phyloP scores from a whole-genome alignment of 768 basidiomycete species.

The Suillus subaureus region DNA sequence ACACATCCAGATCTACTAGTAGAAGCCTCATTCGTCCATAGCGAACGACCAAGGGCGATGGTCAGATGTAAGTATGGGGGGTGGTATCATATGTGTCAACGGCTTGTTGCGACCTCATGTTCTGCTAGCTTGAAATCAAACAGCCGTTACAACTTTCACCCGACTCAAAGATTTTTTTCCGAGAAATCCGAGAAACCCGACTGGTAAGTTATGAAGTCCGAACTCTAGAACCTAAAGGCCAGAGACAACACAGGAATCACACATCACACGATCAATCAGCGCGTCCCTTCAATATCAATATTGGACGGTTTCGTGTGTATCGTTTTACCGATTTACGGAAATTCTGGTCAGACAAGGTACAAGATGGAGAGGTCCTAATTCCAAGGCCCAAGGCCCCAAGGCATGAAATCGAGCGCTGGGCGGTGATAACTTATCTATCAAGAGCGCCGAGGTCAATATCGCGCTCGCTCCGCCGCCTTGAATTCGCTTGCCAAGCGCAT shows the following conservation, averaged over 20 bases:
- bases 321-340: not conserved
- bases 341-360: not conserved
- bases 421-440: constrained; percentile 1
- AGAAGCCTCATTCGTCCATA: no score
- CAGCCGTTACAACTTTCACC: not conserved
- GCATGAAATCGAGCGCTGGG: not conserved
- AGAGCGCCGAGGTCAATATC: not conserved
- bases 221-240: not conserved
- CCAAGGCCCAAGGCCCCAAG: not conserved
- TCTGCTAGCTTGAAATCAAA: not conserved
- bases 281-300: not conserved
- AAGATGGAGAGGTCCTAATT: not conserved
- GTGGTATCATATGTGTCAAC: not conserved
- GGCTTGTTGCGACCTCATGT: not conserved
- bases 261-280: not conserved
- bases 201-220: not conserved
- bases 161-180: not conserved
- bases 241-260: not conserved
- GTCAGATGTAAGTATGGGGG: not conserved
- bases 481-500: not conserved
- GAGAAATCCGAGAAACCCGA: no score
- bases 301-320: not conserved
- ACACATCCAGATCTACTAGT: no score
- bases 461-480: not conserved
- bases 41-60: no score